These are phyloP conservation scores for Zasmidium cellare DNA, from an alignment of 2,329 filamentous ascomycete species.

Conservation along the genomic window DNA sequence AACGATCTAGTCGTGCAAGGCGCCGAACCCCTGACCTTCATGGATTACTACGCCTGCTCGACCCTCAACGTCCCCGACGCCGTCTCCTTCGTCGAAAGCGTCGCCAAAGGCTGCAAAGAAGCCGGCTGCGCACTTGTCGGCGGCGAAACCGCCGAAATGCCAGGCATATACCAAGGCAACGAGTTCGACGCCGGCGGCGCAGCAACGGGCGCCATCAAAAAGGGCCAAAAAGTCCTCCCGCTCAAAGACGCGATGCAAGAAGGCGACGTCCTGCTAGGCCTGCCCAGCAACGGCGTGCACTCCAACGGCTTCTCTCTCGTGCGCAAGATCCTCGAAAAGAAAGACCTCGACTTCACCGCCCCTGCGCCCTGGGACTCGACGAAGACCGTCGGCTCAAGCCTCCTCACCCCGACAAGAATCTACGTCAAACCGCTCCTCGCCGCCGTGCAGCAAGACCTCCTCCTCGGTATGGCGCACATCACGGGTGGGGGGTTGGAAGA, in stretches of 20 bases:
- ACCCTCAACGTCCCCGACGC: constrained; percentile 77
- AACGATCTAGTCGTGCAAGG: constrained; percentile 97
- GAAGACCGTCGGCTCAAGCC: constrained; percentile 67
- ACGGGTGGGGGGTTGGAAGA: constrained; percentile 91
- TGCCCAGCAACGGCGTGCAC: constrained; percentile 84
- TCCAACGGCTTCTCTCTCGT: constrained; percentile 98
- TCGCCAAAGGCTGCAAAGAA: constrained; percentile 81
- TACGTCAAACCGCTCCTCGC: constrained; percentile 75
- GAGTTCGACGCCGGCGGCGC: constrained; percentile 93
- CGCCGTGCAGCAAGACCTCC: constrained; percentile 59
- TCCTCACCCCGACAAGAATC: constrained; percentile 88
- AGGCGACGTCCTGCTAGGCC: constrained; percentile 82
- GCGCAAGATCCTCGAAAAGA: constrained; percentile 78
- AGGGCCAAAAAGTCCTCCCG: constrained; percentile 68
- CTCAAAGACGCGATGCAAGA: constrained; percentile 71
- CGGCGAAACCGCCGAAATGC: constrained; percentile 98
- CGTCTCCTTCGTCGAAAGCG: constrained; percentile 84
- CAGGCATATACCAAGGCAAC: constrained; percentile 82
- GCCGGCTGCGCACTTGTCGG: constrained; percentile 90
- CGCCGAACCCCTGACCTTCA: constrained; percentile 90
- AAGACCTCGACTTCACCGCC: constrained; percentile 70
- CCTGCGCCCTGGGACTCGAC: constrained; percentile 72
- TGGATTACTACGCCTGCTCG: constrained; percentile 96
- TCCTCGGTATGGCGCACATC: constrained; percentile 96
- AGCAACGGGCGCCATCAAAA: constrained; percentile 78